phyloP scores from a whole-genome alignment of 176 grass and related monocot species.

The Saccharum officinarum region DNA sequence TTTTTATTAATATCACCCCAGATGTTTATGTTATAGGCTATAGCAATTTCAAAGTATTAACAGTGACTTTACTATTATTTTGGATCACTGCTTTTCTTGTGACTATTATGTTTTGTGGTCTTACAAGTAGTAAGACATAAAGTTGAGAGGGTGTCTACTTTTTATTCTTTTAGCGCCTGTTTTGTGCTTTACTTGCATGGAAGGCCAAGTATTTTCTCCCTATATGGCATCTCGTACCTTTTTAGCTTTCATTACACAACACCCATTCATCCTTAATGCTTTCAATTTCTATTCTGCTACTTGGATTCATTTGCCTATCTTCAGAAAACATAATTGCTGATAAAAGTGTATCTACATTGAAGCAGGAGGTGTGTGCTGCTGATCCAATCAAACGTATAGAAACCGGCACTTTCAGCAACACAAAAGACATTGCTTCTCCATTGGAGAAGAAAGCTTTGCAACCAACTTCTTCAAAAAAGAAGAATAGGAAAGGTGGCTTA shows the following conservation, averaged over 20 bases:
- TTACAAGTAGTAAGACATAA: constrained; percentile 15
- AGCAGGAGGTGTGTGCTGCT: constrained; percentile 47
- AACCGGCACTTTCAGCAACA: constrained; percentile 40
- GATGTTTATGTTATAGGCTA: background rate
- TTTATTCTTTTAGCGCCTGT: constrained; percentile 43
- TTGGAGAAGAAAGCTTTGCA: constrained; percentile 49
- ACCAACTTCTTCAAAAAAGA: constrained; percentile 74
- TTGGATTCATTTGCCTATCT: background rate
- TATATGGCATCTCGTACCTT: constrained; percentile 13
- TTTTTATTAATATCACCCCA: constrained; percentile 8
- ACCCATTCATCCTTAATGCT: background rate
- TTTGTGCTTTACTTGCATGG: constrained; percentile 36
- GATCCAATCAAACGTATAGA: constrained; percentile 46
- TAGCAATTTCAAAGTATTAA: constrained; percentile 19
- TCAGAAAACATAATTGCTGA: constrained; percentile 18
- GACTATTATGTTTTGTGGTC: background rate
- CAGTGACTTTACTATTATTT: background rate
- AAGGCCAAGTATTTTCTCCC: constrained; percentile 41
- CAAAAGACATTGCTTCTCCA: constrained; percentile 43
- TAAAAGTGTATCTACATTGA: constrained; percentile 31
- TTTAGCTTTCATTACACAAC: background rate
- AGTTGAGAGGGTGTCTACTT: constrained; percentile 1
- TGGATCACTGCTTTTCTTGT: constrained; percentile 23
- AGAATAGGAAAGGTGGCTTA: constrained; percentile 88
- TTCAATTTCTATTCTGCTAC: background rate